A percentile compares a stretch with the other conserved stretches of the same genome.
Conservation (phyloP, 1,139 yeast genomes). For the Hyphopichia buzzinii region DNA sequence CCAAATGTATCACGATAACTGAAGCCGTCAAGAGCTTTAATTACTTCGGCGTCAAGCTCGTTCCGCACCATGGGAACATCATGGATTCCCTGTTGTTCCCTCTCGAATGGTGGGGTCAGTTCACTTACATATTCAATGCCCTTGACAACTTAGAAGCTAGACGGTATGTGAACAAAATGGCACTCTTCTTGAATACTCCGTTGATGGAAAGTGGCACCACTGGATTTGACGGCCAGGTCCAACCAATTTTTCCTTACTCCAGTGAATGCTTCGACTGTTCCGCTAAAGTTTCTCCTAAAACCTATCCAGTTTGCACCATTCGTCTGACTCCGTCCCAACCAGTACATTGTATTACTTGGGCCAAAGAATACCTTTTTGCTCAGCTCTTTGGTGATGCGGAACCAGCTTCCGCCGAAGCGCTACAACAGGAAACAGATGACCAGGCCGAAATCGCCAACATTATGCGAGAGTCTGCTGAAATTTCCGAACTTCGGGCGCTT, state of each 20-base stretch:
- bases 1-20: conserved; percentile 81
- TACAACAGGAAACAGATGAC: conserved; percentile 57
- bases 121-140: conserved; percentile 82
- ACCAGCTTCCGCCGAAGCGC: conserved; percentile 25
- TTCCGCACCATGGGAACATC: conserved; percentile 85
- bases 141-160: conserved; percentile 93
- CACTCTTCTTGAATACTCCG: conserved; percentile 70
- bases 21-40: conserved; percentile 80
- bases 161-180: conserved; percentile 80
- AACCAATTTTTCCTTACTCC: conserved; percentile 77
- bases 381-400: conserved; percentile 69
- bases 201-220: conserved; percentile 94
- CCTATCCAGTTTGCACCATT: conserved; percentile 95
- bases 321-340: conserved; percentile 97
- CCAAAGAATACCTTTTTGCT: conserved; percentile 81
- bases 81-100: conserved; percentile 75
- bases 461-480: conserved; percentile 72
- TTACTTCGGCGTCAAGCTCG: conserved; percentile 60
- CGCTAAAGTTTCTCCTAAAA: conserved; percentile 81
- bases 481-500: conserved; percentile 57
- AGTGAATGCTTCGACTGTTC: conserved; percentile 95
- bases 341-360: conserved; percentile 96
- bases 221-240: conserved; percentile 91
- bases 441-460: conserved; percentile 67
- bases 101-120: conserved; percentile 76